A percentile compares a stretch with the other conserved stretches of the same genome.
phyloP scores from a whole-genome alignment of 2,329 filamentous ascomycete genomes.

The Metarhizium humberi region DNA sequence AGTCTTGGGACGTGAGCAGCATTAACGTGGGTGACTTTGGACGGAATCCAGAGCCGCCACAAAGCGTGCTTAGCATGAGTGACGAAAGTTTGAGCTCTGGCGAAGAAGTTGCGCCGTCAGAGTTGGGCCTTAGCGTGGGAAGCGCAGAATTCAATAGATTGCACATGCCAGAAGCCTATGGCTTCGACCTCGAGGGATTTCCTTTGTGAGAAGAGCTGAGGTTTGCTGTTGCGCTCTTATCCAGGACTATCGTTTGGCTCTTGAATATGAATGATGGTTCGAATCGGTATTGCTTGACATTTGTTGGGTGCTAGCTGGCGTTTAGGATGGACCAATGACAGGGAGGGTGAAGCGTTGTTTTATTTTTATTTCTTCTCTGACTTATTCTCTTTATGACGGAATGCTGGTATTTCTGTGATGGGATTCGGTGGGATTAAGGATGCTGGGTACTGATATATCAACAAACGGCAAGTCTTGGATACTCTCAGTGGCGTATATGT shows the following conservation, averaged over 20 bases:
- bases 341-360: too few species aligned
- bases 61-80: conserved; percentile 46
- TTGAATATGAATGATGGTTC: neutral
- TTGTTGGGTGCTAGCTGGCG: neutral
- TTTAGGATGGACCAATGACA: neutral
- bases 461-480: too few species aligned
- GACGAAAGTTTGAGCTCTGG: conserved; percentile 49
- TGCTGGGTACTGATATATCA: too few species aligned
- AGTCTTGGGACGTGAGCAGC: conserved; percentile 44
- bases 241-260: neutral
- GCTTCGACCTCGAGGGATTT: conserved; percentile 1
- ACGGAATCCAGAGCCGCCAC: conserved; percentile 31
- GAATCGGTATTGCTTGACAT: too few species aligned
- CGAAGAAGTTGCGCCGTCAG: conserved; percentile 39
- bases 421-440: too few species aligned
- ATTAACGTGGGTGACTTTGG: conserved; percentile 42
- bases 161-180: conserved; percentile 11
- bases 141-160: conserved; percentile 22
- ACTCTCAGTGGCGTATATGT: too few species aligned
- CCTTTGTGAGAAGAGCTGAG: neutral
- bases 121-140: conserved; percentile 34
- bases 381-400: too few species aligned
- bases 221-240: neutral
- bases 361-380: too few species aligned
- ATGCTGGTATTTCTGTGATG: too few species aligned